Percentiles rank a stretch among this genome's conserved stretches.
phyloP scores from a whole-genome alignment of 2,329 filamentous ascomycete species.

The Penicillium oxalicum region DNA sequence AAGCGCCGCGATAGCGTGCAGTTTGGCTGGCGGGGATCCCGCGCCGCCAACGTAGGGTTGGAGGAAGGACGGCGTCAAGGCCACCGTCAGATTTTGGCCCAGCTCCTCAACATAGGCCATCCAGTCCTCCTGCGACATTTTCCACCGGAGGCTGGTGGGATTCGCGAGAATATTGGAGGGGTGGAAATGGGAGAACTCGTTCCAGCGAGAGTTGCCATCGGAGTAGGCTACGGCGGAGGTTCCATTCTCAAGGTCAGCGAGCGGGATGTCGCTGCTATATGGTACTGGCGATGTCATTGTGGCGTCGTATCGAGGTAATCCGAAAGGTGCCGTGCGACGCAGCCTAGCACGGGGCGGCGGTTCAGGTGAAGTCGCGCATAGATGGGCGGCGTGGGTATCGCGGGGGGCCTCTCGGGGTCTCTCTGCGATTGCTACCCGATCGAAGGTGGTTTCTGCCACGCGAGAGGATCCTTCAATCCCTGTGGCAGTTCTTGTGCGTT shows the following conservation, averaged over 20 bases:
- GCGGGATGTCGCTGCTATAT: slow-evolving; percentile 20
- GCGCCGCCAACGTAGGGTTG: slow-evolving; percentile 30
- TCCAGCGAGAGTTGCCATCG: slow-evolving; percentile 16
- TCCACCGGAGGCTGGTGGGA: slow-evolving; percentile 13
- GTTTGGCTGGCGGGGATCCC: slow-evolving; percentile 22
- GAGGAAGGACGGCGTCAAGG: slow-evolving; percentile 33
- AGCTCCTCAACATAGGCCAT: slow-evolving; percentile 18
- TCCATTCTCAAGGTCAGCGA: slow-evolving; percentile 26
- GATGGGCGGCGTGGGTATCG: not conserved
- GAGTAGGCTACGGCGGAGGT: slow-evolving; percentile 3
- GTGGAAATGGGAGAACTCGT: slow-evolving; percentile 20
- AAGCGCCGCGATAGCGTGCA: slow-evolving; percentile 37
- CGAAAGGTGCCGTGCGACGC: not conserved
- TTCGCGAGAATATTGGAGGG: slow-evolving; percentile 21
- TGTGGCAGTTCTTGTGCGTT: too few species aligned
- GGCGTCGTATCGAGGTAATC: not conserved
- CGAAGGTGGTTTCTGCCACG: too few species aligned
- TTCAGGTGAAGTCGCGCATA: not conserved
- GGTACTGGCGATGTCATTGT: slow-evolving; percentile 12
- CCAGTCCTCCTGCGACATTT: slow-evolving; percentile 23
- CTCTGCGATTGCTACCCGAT: too few species aligned
- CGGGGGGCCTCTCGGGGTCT: too few species aligned
- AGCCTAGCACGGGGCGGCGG: not conserved
- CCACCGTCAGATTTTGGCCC: slow-evolving; percentile 23
- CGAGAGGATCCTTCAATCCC: too few species aligned